These are phyloP conservation scores for Saccharomycopsis fodiens DNA, from an alignment of 805 yeast genomes.

Conservation along the genomic window DNA sequence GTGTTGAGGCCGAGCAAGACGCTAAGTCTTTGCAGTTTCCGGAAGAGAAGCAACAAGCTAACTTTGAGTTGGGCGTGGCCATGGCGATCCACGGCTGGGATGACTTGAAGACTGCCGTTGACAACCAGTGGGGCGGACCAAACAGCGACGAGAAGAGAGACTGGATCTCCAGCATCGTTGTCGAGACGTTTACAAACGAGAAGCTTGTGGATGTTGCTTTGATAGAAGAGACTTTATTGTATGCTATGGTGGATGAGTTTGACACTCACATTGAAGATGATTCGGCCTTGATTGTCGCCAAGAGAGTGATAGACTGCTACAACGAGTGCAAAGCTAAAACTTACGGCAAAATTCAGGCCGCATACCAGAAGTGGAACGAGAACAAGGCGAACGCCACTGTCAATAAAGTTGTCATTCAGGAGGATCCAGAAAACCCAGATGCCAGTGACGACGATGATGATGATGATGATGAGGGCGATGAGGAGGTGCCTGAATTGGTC, in stretches of 20 bases:
- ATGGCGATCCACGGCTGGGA: constrained; percentile 92
- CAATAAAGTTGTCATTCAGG: constrained; percentile 35
- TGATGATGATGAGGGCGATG: constrained; percentile 36
- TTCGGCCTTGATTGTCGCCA: constrained; percentile 70
- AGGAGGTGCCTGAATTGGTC: constrained; percentile 29
- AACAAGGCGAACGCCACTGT: constrained; percentile 25
- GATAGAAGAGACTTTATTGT: constrained; percentile 76
- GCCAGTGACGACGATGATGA: constrained; percentile 40
- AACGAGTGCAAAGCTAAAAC: constrained; percentile 49
- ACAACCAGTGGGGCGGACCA: constrained; percentile 93
- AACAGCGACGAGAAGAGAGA: constrained; percentile 87
- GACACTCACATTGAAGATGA: constrained; percentile 86
- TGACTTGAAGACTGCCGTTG: constrained; percentile 80
- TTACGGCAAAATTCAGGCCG: constrained; percentile 47
- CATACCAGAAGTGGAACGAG: constrained; percentile 55
- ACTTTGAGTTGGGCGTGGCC: constrained; percentile 88
- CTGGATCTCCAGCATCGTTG: constrained; percentile 80
- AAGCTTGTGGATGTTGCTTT: constrained; percentile 65
- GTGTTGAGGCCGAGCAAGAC: constrained; percentile 45
- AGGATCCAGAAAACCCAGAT: constrained; percentile 60
- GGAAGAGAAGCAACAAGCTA: constrained; percentile 66
- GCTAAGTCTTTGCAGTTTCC: constrained; percentile 32
- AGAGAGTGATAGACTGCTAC: constrained; percentile 56
- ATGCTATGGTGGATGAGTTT: constrained; percentile 93
- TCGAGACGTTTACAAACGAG: constrained; percentile 63